A percentile compares a stretch with the other conserved stretches of the same genome.
Evolutionary conservation across 495 filamentous ascomycete genomes (phyloP).

Genomic region (Cudoniella acicularis): DNA sequence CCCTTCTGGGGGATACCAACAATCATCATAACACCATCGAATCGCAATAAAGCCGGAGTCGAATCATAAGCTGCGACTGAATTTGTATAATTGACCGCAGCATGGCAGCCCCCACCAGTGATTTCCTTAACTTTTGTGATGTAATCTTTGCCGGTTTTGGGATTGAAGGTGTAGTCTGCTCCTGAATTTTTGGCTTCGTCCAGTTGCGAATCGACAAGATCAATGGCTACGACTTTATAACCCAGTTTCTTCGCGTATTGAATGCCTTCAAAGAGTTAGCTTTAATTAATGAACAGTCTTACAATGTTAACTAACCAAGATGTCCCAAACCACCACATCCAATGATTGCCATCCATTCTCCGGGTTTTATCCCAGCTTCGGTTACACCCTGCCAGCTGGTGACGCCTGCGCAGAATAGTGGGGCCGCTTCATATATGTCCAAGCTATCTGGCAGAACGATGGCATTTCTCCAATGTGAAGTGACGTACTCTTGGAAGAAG

Average conservation of each 20-base stretch:
- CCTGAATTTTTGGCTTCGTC: slow-evolving; percentile 6
- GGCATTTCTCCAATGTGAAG: slow-evolving; percentile 34
- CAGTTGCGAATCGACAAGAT: slow-evolving; percentile 19
- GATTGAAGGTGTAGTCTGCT: slow-evolving; percentile 13
- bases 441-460: slow-evolving; percentile 29
- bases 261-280: slow-evolving; percentile 22
- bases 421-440: slow-evolving; percentile 29
- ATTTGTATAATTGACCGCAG: slow-evolving; percentile 19
- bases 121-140: slow-evolving; percentile 4
- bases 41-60: slow-evolving; percentile 17
- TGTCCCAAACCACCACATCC: slow-evolving; percentile 16
- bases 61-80: slow-evolving; percentile 29
- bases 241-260: slow-evolving; percentile 9
- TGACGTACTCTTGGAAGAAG: slow-evolving; percentile 35
- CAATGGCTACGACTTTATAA: slow-evolving; percentile 14
- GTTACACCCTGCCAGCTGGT: slow-evolving; percentile 35
- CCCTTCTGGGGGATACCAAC: slow-evolving; percentile 34
- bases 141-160: slow-evolving; percentile 9
- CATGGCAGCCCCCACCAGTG: slow-evolving; percentile 10
- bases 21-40: slow-evolving; percentile 35
- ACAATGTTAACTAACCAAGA: neutral
- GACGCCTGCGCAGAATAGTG: slow-evolving; percentile 38
- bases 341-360: slow-evolving; percentile 24
- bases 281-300: neutral
- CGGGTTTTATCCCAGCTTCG: slow-evolving; percentile 32